Percentiles rank a stretch among this genome's conserved stretches.
Conservation (phyloP, 345 rosid genomes). For the Populus davidiana region DNA sequence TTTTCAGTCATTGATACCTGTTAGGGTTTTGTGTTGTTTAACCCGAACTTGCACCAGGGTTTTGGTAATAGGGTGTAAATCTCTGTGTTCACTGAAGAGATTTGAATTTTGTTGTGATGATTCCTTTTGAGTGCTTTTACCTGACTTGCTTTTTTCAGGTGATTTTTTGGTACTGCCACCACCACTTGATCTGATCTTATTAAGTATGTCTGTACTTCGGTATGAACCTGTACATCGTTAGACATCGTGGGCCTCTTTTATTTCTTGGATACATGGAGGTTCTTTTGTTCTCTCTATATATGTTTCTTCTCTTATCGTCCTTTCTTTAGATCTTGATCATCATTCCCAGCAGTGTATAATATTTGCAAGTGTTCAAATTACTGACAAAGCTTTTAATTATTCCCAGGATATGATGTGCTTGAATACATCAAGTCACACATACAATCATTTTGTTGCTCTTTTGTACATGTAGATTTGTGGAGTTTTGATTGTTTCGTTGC, state of each 20-base stretch:
- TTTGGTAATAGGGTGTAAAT: conserved; percentile 13
- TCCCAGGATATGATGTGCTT: neutral
- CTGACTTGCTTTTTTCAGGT: conserved; percentile 15
- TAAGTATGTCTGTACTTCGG: conserved; percentile 37
- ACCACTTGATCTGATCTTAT: conserved; percentile 20
- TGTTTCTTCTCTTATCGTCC: neutral
- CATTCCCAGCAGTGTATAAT: neutral
- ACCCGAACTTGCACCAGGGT: conserved; percentile 4
- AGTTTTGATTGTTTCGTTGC: neutral
- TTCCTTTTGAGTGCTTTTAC: conserved; percentile 4
- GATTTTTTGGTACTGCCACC: conserved; percentile 13
- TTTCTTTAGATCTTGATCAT: conserved; percentile 8
- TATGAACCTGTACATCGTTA: conserved; percentile 7
- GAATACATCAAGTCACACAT: neutral
- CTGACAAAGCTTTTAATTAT: neutral
- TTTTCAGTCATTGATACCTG: neutral
- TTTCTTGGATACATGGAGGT: conserved; percentile 8
- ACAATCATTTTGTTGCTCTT: neutral
- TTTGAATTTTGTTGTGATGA: conserved; percentile 14
- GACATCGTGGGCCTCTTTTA: conserved; percentile 17
- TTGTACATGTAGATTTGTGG: neutral
- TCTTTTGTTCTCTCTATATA: neutral
- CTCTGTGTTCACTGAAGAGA: conserved; percentile 4
- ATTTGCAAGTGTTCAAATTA: conserved; percentile 8
- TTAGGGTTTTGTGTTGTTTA: conserved; percentile 18